Evolutionary conservation across 73 alveolate genomes (phyloP), one percentile per base, ranked within the genome.

Genomic region (Paramecium sexaurelia): DNA sequence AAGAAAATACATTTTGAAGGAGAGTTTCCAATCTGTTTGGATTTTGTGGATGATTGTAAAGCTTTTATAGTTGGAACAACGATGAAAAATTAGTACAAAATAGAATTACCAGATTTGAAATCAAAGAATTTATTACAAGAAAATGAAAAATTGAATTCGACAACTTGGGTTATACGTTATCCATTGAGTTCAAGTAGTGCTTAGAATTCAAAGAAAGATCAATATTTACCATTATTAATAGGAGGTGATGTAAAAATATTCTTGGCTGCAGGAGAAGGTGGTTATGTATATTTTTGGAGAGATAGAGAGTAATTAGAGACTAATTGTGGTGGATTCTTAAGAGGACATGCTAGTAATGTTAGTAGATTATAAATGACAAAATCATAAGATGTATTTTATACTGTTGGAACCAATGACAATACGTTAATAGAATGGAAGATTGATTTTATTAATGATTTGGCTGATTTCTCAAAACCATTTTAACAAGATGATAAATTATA

Each of bases 191-290:
- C 94, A 17, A 88, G 40, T 32, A 41, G 55, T 5, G 35, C 9
- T 73, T 19, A 73, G 3, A 73, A 73, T 37, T 78, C 90, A 10
- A 68, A 88, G 37, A 82, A 68, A 5, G 94, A 88, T 22, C 26
- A 55, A 20, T 68, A 24, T 75, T 45, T 88, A 7, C 94, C 94
- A 6, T 9, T 88, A 0, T 68, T 88, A 17, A 88, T 88, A 15
- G 94, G 94, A 39, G 94, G 91, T 19, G 94, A 88, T 36, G 87
- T 88, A 17, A 88, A 88, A 37, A 82, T 88, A 6, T 88, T 94
- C 43, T 95, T 96, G 19, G 95, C 96, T 55, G 95, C 97, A 8
- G 98, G 98, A 75, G 98, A 96, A 43, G 88, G 94, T 36, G 98
- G 97, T 1, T 92, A 94, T 84, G 78, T 96, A 33, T 92, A 93